phyloP scores from a whole-genome alignment of 306 rosid species.

The Vigna nakashimae region DNA sequence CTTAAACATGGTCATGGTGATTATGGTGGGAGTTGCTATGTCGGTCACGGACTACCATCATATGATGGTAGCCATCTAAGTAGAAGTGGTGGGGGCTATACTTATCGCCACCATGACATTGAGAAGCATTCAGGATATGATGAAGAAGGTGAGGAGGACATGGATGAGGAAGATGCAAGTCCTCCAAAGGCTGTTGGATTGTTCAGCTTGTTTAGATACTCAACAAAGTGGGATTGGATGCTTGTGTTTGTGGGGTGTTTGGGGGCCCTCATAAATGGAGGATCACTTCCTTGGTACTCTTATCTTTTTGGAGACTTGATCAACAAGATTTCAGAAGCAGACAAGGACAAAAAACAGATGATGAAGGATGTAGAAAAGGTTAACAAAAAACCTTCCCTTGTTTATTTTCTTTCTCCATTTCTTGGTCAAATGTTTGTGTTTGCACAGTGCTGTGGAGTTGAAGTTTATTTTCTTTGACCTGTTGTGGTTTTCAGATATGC shows the following conservation, averaged over 20 bases:
- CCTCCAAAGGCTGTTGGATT: conserved; percentile 67
- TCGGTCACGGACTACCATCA: conserved; percentile 36
- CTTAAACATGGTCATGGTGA: conserved; percentile 33
- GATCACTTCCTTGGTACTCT: conserved; percentile 89
- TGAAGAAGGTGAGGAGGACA: conserved; percentile 59
- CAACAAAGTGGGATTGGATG: conserved; percentile 75
- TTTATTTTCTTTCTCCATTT: neutral
- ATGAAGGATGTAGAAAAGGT: conserved; percentile 67
- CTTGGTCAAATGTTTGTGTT: neutral
- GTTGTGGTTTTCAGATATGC: conserved; percentile 67
- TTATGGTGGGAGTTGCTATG: neutral
- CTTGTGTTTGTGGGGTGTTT: conserved; percentile 86
- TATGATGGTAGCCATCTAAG: conserved; percentile 28
- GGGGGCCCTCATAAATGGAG: conserved; percentile 90
- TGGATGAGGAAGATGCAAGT: conserved; percentile 57
- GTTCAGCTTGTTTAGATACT: conserved; percentile 79
- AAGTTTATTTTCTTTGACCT: conserved; percentile 9
- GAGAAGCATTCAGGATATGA: conserved; percentile 46
- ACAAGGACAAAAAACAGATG: conserved; percentile 48
- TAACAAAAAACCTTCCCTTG: neutral
- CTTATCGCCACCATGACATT: conserved; percentile 27
- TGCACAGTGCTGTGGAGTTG: neutral
- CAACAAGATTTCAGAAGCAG: conserved; percentile 57
- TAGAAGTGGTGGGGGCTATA: conserved; percentile 37
- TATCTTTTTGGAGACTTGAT: conserved; percentile 75